Base-by-base conservation (phyloP, 2,329 filamentous ascomycete species). In the Botryotinia convoluta region DNA sequence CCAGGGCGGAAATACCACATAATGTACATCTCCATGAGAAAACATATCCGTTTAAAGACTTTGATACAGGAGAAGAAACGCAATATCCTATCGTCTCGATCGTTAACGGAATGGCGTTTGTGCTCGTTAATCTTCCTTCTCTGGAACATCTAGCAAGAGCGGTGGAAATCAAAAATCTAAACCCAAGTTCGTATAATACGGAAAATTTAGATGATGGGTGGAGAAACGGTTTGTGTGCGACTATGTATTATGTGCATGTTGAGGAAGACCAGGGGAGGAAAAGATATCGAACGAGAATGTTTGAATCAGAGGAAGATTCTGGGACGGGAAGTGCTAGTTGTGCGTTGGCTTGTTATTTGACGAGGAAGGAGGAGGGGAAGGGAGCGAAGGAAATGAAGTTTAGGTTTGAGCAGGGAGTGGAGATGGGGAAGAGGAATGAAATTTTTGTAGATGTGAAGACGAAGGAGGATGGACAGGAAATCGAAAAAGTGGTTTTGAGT, bases 101-200 rank as follows among this genome's bases (percentile, higher is more conserved):
- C 63, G 92, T 94, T 51, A 89, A 88, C 62, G 93, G 92, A 65
- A 92, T 95, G 90, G 88, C 88, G 0, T 94, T 94, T 81, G 82
- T 89, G n/a, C 86, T 93, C 45, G 84, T 92, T 22, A 83, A 88
- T 76, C 84, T 96, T 35, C 84, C 87, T 0, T 86, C 85, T 71
- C 81, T 93, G 16, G 88, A 89, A 44, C 85, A 87, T 12, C 84
- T 79, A 0, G 74, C 37, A 0, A 71, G 74, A 42, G 76, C 73
- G 4, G 84, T 4, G 76, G 81, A 44, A 76, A 77, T 5, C 78
- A 45, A 42, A 14, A 77, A 75, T 48, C 80, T 48, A 77, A 78
- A 44, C 79, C 83, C 20, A 78, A 84, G 60, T 81, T 71, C 74
- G 2, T 77, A 76, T 68, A 60, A 74, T 32, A 29, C 65, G 12